These are phyloP conservation scores for Sphagnum tenellum DNA, from an alignment of 225 moss, liverwort and hornwort genomes.

Conservation along the genomic window DNA sequence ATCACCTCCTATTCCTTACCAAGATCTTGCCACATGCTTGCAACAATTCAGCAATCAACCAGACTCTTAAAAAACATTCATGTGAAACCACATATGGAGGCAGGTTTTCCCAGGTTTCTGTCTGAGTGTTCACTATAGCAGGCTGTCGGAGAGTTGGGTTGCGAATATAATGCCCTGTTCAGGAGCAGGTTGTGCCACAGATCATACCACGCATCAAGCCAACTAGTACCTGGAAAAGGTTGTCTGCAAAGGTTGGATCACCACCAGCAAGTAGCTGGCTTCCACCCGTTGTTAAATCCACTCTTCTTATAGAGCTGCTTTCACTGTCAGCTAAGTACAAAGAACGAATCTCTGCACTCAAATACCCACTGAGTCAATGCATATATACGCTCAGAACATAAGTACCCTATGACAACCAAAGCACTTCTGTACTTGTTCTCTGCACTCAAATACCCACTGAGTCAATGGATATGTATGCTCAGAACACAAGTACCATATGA, in stretches of 20 bases:
- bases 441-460: conserved; percentile 9
- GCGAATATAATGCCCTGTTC: too few relatives aligned
- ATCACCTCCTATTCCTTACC: neutral
- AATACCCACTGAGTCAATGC: neutral
- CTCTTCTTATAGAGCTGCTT: conserved; percentile 84
- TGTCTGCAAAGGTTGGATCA: conserved; percentile 78
- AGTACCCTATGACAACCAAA: too few relatives aligned
- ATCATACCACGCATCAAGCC: too few relatives aligned
- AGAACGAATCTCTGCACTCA: conserved; percentile 40
- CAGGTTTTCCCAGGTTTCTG: too few relatives aligned
- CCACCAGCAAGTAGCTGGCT: conserved; percentile 78
- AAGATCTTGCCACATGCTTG: neutral
- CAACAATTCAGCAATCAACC: neutral
- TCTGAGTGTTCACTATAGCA: too few relatives aligned
- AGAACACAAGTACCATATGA: neutral
- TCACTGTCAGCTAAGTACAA: conserved; percentile 89
- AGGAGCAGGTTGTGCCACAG: too few relatives aligned
- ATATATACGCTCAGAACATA: neutral
- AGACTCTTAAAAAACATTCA: too few relatives aligned
- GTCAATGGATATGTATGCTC: neutral
- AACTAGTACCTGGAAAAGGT: conserved; percentile 68
- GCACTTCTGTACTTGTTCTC: conserved; percentile 9
- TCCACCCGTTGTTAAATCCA: conserved; percentile 77
- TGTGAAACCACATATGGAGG: too few relatives aligned
- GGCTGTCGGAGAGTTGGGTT: too few relatives aligned